Evolutionary conservation across 1,284 basidiomycete genomes (phyloP).

Genomic region (Retiboletus flavoniger): DNA sequence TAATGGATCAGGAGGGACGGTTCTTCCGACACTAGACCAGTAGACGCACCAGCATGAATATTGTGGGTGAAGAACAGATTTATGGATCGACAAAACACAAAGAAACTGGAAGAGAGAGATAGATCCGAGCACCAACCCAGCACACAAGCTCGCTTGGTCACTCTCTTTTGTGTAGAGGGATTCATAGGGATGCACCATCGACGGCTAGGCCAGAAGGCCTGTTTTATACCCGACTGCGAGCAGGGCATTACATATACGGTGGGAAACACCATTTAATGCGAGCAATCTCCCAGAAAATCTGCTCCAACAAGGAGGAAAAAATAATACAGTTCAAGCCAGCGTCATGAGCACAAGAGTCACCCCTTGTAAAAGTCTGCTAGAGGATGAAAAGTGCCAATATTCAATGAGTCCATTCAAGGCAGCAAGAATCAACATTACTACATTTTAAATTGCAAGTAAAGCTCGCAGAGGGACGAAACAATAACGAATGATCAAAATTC

Average conservation of each 20-base stretch:
- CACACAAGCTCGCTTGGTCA: neutral
- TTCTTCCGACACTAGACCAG: neutral
- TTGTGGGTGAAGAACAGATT: neutral
- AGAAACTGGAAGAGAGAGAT: neutral
- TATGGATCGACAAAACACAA: neutral
- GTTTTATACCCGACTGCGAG: neutral
- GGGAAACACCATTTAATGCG: conserved; percentile 10
- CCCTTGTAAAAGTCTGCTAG: neutral
- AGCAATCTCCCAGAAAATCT: neutral
- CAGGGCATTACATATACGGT: neutral
- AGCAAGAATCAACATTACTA: neutral
- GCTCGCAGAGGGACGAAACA: neutral
- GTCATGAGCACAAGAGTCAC: neutral
- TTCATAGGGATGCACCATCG: neutral
- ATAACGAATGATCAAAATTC: neutral
- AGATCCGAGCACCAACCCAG: too few species aligned
- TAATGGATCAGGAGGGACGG: neutral
- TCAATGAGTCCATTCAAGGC: neutral
- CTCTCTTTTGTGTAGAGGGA: neutral
- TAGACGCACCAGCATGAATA: conserved; percentile 12
- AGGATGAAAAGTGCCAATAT: neutral
- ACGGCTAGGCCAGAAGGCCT: neutral
- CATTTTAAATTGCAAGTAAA: neutral
- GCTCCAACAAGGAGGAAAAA: neutral
- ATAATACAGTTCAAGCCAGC: neutral